These are phyloP conservation scores for Kluyveromyces wickerhamii DNA, from an alignment of 805 yeast species.

Conservation along the genomic window DNA sequence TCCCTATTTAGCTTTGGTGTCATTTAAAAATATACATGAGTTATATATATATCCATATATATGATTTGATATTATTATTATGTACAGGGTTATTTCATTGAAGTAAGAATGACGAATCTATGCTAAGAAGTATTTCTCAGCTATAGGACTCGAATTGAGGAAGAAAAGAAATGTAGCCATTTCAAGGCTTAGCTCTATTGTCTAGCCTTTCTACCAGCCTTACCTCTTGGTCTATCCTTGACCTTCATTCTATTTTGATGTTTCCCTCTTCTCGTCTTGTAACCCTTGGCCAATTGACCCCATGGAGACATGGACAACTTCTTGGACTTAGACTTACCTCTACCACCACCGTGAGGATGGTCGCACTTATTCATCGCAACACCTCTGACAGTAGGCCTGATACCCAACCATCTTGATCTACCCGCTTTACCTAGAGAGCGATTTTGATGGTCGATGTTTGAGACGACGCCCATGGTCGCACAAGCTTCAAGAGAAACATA, in stretches of 20 bases:
- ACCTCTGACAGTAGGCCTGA: constrained; percentile 95
- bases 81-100: too few relatives aligned
- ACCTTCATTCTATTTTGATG: constrained; percentile 77
- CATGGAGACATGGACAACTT: constrained; percentile 91
- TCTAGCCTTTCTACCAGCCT: constrained; percentile 27
- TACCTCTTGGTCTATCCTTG: constrained; percentile 85
- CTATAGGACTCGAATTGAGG: too few relatives aligned
- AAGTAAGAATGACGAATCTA: too few relatives aligned
- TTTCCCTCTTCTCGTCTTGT: constrained; percentile 89
- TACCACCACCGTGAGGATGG: constrained; percentile 99
- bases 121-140: too few relatives aligned
- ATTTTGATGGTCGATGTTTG: constrained; percentile 88
- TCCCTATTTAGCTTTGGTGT: too few relatives aligned
- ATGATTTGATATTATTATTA: too few relatives aligned
- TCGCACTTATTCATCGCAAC: constrained; percentile 96
- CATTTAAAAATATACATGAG: too few relatives aligned
- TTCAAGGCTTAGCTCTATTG: constrained; percentile 5
- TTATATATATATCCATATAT: too few relatives aligned
- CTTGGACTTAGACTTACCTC: constrained; percentile 97
- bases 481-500: constrained; percentile 78
- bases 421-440: constrained; percentile 94
- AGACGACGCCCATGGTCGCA: constrained; percentile 89
- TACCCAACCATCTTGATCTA: constrained; percentile 83
- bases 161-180: too few relatives aligned
- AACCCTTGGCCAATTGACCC: constrained; percentile 91